Conservation (phyloP, 768 basidiomycete species). For the Leccinum broughii region DNA sequence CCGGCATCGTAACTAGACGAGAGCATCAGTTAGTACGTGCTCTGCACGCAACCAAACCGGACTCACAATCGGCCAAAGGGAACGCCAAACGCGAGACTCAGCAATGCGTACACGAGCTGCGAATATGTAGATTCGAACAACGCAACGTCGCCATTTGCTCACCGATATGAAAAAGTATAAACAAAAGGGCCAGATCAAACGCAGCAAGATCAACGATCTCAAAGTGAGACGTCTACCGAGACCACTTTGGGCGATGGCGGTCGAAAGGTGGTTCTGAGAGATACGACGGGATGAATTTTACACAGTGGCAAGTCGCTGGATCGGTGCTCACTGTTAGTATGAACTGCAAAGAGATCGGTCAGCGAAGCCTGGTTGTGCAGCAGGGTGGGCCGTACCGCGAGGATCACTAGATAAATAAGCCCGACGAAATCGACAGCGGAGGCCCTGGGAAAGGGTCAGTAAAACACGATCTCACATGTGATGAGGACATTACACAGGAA, state of each 20-base stretch:
- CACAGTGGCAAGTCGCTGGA: not conserved
- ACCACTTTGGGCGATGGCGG: constrained; percentile 39
- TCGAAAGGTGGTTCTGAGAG: constrained; percentile 33
- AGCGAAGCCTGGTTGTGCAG: not conserved
- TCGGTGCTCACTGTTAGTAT: constrained; percentile 26
- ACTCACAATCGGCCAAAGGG: constrained; percentile 51
- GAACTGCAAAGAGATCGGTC: constrained; percentile 19
- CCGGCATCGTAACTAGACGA: constrained; percentile 47
- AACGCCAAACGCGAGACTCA: constrained; percentile 60
- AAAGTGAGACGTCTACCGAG: constrained; percentile 41
- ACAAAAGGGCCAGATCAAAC: constrained; percentile 39
- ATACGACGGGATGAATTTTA: not conserved
- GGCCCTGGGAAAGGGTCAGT: constrained; percentile 38
- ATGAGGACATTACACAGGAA: constrained; percentile 48
- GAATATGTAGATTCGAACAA: not conserved
- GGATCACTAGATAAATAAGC: constrained; percentile 48
- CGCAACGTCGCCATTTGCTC: constrained; percentile 11
- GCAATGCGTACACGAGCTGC: constrained; percentile 57
- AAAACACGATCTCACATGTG: not conserved
- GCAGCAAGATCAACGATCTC: constrained; percentile 39
- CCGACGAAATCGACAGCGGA: constrained; percentile 54
- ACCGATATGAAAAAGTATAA: constrained; percentile 46
- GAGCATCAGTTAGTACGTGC: not conserved
- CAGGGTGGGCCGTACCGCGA: constrained; percentile 21
- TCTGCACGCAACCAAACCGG: not conserved